Evolutionary conservation across 2,329 filamentous ascomycete genomes (phyloP).

Genomic region (Pseudogymnoascus sp.): DNA sequence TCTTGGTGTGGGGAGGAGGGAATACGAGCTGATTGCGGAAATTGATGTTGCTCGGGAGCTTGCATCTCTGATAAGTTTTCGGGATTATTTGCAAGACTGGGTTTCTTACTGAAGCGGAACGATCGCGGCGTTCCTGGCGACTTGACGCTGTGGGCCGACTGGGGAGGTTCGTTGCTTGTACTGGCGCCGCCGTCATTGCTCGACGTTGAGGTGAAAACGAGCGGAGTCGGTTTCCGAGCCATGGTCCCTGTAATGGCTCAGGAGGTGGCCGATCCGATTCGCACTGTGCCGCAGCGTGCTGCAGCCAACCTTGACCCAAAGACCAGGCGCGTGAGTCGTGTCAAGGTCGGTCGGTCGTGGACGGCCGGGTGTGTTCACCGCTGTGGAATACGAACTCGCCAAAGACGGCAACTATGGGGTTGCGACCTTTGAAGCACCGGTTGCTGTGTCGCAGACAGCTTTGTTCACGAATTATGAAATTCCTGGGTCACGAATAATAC

Average conservation of each 20-base stretch:
- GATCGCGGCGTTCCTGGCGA: neutral
- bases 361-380: neutral
- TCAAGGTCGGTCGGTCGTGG: neutral
- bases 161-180: neutral
- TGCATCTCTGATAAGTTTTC: slow-evolving; percentile 5
- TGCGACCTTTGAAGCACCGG: neutral
- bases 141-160: neutral
- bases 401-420: slow-evolving; percentile 4
- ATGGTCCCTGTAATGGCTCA: slow-evolving; percentile 2
- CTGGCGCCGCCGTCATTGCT: neutral
- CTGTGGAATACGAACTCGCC: neutral
- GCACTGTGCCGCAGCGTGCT: slow-evolving; percentile 2
- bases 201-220: neutral
- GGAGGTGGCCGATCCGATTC: neutral
- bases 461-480: slow-evolving; percentile 1
- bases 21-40: slow-evolving; percentile 1
- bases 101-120: slow-evolving; percentile 8
- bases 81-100: neutral
- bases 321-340: slow-evolving; percentile 1
- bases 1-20: neutral
- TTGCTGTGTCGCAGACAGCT: neutral
- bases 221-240: slow-evolving; percentile 5
- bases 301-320: slow-evolving; percentile 9
- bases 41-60: neutral
- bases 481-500: neutral